Evolutionary conservation across 257 asterid genomes (phyloP).

Genomic region (Salvia splendens): DNA sequence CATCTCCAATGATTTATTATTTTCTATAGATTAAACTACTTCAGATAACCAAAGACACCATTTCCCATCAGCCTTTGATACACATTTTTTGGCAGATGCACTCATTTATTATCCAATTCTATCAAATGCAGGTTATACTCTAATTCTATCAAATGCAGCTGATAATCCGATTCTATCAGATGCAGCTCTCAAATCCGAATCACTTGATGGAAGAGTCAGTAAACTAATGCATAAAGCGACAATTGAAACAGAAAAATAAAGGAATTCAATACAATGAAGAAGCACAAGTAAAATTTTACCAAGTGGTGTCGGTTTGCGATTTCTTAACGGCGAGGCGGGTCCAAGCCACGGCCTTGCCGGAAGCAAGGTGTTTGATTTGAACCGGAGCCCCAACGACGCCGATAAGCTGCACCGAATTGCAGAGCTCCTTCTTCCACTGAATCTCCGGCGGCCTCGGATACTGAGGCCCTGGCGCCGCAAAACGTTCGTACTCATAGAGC

Average conservation of each 20-base stretch:
- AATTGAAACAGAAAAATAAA: neutral
- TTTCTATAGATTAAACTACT: no score
- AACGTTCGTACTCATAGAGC: constrained; percentile 51
- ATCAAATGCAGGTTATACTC: neutral
- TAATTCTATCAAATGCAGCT: neutral
- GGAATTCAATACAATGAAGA: neutral
- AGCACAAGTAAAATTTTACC: constrained; percentile 38
- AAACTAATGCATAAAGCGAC: no score
- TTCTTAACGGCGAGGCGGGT: constrained; percentile 84
- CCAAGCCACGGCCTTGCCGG: constrained; percentile 80
- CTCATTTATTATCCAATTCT: neutral
- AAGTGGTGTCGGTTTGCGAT: constrained; percentile 68
- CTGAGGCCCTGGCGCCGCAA: constrained; percentile 37
- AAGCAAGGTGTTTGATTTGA: constrained; percentile 66
- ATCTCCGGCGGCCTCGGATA: constrained; percentile 52
- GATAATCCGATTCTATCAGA: neutral
- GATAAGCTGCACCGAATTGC: constrained; percentile 69
- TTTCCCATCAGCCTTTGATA: no score
- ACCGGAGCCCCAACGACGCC: constrained; percentile 78
- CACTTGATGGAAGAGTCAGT: neutral
- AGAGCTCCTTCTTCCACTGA: constrained; percentile 61
- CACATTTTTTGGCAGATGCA: no score
- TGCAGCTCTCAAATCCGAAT: neutral
- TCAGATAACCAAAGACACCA: no score
- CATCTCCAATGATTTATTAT: neutral